phyloP scores from a whole-genome alignment of 2,329 filamentous ascomycete species.

The Talaromyces islandicus region DNA sequence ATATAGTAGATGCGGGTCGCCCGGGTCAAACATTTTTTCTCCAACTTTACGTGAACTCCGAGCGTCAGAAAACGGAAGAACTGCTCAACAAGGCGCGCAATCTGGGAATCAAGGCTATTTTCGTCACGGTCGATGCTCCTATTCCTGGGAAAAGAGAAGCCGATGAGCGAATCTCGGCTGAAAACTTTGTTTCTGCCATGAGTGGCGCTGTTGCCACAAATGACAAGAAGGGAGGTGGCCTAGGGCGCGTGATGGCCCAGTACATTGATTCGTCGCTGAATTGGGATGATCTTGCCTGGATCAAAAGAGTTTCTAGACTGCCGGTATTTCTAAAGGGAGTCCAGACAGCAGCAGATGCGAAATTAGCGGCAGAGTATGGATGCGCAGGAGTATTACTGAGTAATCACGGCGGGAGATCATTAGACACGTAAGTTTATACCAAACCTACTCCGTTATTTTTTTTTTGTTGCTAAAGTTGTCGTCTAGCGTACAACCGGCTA shows the following conservation, averaged over 20 bases:
- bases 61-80: conserved; percentile 33
- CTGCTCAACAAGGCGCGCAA: conserved; percentile 23
- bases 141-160: conserved; percentile 9
- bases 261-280: conserved; percentile 6
- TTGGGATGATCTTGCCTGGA: conserved; percentile 5
- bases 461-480: not conserved
- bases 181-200: conserved; percentile 2
- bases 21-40: conserved; percentile 34
- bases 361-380: conserved; percentile 14
- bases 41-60: conserved; percentile 42
- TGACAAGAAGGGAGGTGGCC: conserved; percentile 8
- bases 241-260: conserved; percentile 6
- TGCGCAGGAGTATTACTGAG: conserved; percentile 23
- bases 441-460: not conserved
- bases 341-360: conserved; percentile 1
- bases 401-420: conserved; percentile 42
- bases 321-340: conserved; percentile 7
- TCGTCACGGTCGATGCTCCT: conserved; percentile 20
- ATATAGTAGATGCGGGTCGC: conserved; percentile 37
- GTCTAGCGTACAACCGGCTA: conserved; percentile 45
- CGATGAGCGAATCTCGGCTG: conserved; percentile 5
- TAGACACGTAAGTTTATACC: conserved; percentile 27
- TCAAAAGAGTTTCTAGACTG: conserved; percentile 1
- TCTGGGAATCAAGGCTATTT: conserved; percentile 13
- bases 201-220: not conserved